Percentiles rank a stretch among this genome's conserved stretches.
phyloP scores from a whole-genome alignment of 1,139 yeast species.

The Diutina scorzettiae region DNA sequence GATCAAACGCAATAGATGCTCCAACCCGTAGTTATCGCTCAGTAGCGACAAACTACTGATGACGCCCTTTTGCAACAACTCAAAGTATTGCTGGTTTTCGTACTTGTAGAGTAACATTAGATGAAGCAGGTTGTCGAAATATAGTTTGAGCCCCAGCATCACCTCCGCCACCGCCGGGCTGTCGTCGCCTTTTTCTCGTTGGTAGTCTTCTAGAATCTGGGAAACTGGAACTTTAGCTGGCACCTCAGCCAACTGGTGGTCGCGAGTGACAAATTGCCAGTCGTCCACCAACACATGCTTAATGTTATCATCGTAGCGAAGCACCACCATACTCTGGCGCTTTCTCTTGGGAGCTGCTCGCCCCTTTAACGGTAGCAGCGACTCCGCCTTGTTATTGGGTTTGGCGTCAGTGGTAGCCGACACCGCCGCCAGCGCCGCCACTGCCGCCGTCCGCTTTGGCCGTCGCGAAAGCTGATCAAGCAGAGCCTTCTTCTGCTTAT shows the following conservation, averaged over 20 bases:
- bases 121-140: conserved; percentile 69
- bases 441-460: not conserved
- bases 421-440: not conserved
- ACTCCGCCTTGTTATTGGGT: not conserved
- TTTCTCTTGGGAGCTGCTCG: not conserved
- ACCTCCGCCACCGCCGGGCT: conserved; percentile 53
- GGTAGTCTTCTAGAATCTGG: conserved; percentile 40
- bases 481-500: conserved; percentile 13
- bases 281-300: conserved; percentile 75
- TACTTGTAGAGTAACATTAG: conserved; percentile 66
- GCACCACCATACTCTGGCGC: not conserved
- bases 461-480: not conserved
- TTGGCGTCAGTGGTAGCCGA: not conserved
- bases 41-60: conserved; percentile 12
- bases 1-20: conserved; percentile 63
- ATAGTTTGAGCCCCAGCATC: conserved; percentile 53
- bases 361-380: not conserved
- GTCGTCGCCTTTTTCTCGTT: conserved; percentile 15
- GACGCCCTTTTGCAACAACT: conserved; percentile 24
- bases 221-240: conserved; percentile 46
- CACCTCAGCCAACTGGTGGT: conserved; percentile 51
- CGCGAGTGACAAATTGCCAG: conserved; percentile 85
- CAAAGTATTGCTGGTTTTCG: conserved; percentile 72
- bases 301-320: conserved; percentile 1
- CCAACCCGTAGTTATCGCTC: conserved; percentile 50